Percentiles rank a stretch among this genome's conserved stretches.
Evolutionary conservation across 176 grass and related monocot species (phyloP).

Genomic region (Guadua angustifolia): DNA sequence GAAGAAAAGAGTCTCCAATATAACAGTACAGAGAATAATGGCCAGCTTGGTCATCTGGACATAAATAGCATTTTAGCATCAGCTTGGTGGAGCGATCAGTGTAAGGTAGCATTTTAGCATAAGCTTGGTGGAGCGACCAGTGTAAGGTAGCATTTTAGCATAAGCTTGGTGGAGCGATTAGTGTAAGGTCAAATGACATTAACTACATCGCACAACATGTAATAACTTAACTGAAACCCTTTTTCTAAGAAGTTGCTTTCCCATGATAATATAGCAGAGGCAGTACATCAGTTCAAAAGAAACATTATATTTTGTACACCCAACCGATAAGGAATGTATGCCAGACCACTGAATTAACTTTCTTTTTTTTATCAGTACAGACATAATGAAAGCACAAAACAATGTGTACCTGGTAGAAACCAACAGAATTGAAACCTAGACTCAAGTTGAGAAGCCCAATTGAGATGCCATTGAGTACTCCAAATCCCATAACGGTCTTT

Average conservation of each 20-base stretch:
- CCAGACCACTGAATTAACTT: not conserved
- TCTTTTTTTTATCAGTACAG: not conserved
- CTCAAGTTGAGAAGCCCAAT: conserved; percentile 98
- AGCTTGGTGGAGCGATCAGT: conserved; percentile 35
- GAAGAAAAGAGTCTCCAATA: conserved; percentile 97
- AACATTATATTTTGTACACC: not conserved
- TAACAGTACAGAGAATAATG: conserved; percentile 96
- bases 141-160: too few species aligned
- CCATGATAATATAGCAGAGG: not conserved
- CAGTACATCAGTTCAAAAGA: conserved; percentile 6
- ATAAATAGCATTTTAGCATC: conserved; percentile 51
- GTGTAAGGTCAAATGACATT: conserved; percentile 1
- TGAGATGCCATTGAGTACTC: conserved; percentile 96
- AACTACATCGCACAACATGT: conserved; percentile 8
- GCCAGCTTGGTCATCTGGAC: conserved; percentile 98
- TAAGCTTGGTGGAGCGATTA: too few species aligned
- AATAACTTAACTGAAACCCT: conserved; percentile 41
- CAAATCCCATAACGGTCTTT: conserved; percentile 95
- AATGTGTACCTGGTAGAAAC: conserved; percentile 87
- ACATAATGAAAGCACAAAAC: conserved; percentile 19
- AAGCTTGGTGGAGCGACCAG: too few species aligned
- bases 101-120: too few species aligned
- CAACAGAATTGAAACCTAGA: conserved; percentile 97
- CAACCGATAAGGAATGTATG: conserved; percentile 16
- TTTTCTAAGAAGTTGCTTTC: conserved; percentile 27